A percentile compares a stretch with the other conserved stretches of the same genome.
These are phyloP conservation scores for Globisporangium paroecandrum DNA, from an alignment of 352 stramenopile species.

Conservation along the genomic window DNA sequence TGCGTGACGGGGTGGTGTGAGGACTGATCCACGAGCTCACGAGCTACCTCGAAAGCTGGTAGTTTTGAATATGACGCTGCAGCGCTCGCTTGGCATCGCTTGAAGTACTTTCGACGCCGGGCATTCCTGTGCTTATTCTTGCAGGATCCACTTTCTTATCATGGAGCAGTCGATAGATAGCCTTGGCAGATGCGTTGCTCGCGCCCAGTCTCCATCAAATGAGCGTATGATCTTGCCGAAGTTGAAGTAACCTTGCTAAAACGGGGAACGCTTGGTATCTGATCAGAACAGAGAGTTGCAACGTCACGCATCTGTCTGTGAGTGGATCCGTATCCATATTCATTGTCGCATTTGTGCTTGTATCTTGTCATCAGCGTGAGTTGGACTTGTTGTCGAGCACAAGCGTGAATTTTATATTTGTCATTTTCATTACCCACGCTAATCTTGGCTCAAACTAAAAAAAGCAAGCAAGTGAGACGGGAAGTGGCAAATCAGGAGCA, in stretches of 20 bases:
- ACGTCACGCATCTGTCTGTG: background rate
- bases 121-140: background rate
- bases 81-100: background rate
- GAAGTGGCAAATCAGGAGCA: background rate
- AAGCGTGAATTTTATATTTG: constrained; percentile 7
- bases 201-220: background rate
- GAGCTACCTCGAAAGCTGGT: background rate
- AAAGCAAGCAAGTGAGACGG: background rate
- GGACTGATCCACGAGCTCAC: background rate
- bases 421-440: constrained; percentile 4
- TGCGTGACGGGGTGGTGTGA: background rate
- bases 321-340: background rate
- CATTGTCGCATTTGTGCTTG: background rate
- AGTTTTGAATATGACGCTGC: constrained; percentile 6
- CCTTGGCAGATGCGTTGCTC: background rate
- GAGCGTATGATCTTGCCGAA: background rate
- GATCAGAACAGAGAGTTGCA: background rate
- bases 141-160: background rate
- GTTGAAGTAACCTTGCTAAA: background rate
- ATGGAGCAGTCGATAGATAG: background rate
- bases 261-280: background rate
- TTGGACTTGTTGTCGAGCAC: background rate
- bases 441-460: constrained; percentile 9
- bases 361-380: background rate
- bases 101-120: background rate